Conservation (phyloP, 352 stramenopile genomes). For the Paralagenidium karlingii region DNA sequence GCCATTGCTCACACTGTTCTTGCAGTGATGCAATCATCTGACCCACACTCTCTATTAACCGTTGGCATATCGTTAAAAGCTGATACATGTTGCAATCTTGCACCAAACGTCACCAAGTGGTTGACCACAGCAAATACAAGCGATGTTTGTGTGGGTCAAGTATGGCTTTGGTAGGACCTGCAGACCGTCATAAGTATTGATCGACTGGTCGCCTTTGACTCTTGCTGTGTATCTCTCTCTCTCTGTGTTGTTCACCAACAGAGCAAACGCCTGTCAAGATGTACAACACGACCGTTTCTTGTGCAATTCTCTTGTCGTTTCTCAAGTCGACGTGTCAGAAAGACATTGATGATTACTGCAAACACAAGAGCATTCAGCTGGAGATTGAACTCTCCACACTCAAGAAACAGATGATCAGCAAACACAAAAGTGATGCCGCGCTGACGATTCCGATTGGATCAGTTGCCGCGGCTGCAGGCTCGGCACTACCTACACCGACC, state of each 20-base stretch:
- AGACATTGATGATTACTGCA: slow-evolving; percentile 61
- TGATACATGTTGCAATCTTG: too few species aligned
- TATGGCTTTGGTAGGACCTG: slow-evolving; percentile 76
- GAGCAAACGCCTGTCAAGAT: slow-evolving; percentile 45
- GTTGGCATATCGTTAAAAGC: too few species aligned
- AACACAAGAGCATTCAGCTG: slow-evolving; percentile 62
- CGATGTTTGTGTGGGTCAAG: slow-evolving; percentile 76
- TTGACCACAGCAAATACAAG: too few species aligned
- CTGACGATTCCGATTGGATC: too few species aligned
- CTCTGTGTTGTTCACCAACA: slow-evolving; percentile 8
- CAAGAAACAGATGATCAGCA: slow-evolving; percentile 14
- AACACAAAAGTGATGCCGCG: slow-evolving; percentile 6
- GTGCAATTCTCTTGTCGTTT: slow-evolving; percentile 58
- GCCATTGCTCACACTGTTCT: too few species aligned
- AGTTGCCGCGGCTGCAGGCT: too few species aligned
- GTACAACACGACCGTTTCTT: slow-evolving; percentile 67
- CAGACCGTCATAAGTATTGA: not conserved
- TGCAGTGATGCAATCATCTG: too few species aligned
- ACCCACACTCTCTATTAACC: too few species aligned
- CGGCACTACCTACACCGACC: slow-evolving; percentile 1
- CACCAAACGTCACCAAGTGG: too few species aligned
- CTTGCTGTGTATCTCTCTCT: not conserved
- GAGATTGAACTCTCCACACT: slow-evolving; percentile 60
- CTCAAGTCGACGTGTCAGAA: slow-evolving; percentile 44
- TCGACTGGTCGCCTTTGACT: not conserved